Percentiles rank a stretch among this genome's conserved stretches.
Evolutionary conservation across 805 yeast genomes (phyloP).

Genomic region (Zygosaccharomyces pseudorouxii): DNA sequence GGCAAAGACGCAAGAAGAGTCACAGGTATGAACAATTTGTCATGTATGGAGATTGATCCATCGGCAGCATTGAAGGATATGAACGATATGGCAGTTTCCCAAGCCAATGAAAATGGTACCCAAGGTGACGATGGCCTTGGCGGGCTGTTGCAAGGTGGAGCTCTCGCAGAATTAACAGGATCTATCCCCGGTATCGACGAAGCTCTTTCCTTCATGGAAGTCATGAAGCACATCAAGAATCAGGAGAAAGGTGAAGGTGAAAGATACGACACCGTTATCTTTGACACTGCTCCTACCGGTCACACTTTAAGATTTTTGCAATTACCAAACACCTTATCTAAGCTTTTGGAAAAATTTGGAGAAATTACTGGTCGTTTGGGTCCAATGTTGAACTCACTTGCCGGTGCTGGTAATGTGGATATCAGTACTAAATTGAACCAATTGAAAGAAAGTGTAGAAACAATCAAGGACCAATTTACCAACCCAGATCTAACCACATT

Average conservation of each 20-base stretch:
- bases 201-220: conserved; percentile 96
- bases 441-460: conserved; percentile 72
- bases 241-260: conserved; percentile 45
- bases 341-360: conserved; percentile 78
- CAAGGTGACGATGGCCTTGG: conserved; percentile 39
- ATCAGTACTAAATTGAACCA: conserved; percentile 55
- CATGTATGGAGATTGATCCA: conserved; percentile 99
- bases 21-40: conserved; percentile 79
- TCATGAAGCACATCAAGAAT: conserved; percentile 88
- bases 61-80: conserved; percentile 88
- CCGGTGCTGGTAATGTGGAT: conserved; percentile 67
- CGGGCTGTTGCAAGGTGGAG: conserved; percentile 36
- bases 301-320: conserved; percentile 94
- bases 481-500: conserved; percentile 94
- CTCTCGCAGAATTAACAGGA: conserved; percentile 75
- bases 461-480: conserved; percentile 91
- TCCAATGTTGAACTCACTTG: conserved; percentile 75
- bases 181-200: conserved; percentile 98
- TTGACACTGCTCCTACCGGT: conserved; percentile 99
- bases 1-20: conserved; percentile 95
- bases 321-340: conserved; percentile 87
- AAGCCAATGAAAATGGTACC: conserved; percentile 37
- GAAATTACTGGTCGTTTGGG: conserved; percentile 85
- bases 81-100: conserved; percentile 45
- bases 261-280: conserved; percentile 81